Conservation (phyloP, 306 rosid species). For the Gastrolobium bilobum region DNA sequence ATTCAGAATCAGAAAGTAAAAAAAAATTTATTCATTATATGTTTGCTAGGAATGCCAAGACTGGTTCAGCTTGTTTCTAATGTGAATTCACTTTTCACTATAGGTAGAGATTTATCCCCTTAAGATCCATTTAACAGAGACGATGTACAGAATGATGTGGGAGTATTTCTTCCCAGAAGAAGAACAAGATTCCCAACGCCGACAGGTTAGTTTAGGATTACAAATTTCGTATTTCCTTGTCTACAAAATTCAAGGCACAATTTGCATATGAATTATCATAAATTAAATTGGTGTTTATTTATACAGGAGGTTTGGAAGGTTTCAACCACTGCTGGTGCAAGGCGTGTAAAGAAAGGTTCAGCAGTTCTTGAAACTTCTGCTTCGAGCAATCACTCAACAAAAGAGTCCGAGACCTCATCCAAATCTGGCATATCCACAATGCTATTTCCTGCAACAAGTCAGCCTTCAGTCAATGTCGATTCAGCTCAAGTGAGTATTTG, state of each 20-base stretch:
- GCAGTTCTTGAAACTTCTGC: slow-evolving; percentile 68
- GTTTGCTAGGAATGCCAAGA: slow-evolving; percentile 29
- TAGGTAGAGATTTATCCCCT: slow-evolving; percentile 96
- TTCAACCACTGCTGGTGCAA: slow-evolving; percentile 95
- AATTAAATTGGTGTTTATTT: slow-evolving; percentile 44
- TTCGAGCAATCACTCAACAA: slow-evolving; percentile 69
- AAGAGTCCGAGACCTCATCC: slow-evolving; percentile 73
- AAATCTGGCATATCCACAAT: slow-evolving; percentile 65
- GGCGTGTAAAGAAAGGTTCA: slow-evolving; percentile 85
- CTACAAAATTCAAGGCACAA: slow-evolving; percentile 37
- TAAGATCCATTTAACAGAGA: slow-evolving; percentile 96
- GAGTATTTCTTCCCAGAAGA: slow-evolving; percentile 95
- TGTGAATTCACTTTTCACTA: slow-evolving; percentile 45
- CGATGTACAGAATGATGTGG: slow-evolving; percentile 99
- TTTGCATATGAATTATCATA: slow-evolving; percentile 24
- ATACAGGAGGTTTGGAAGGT: slow-evolving; percentile 97
- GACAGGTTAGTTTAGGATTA: slow-evolving; percentile 79
- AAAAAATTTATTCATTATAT: not conserved
- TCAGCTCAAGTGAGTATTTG: slow-evolving; percentile 73
- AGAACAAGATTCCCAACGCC: slow-evolving; percentile 96
- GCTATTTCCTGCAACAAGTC: slow-evolving; percentile 62
- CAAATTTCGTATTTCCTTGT: slow-evolving; percentile 25
- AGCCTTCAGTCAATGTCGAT: slow-evolving; percentile 63
- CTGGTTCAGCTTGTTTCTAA: slow-evolving; percentile 47
- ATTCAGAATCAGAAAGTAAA: not conserved